These are phyloP conservation scores for Russula sp. DNA, from an alignment of 768 basidiomycete genomes.

Conservation along the genomic window DNA sequence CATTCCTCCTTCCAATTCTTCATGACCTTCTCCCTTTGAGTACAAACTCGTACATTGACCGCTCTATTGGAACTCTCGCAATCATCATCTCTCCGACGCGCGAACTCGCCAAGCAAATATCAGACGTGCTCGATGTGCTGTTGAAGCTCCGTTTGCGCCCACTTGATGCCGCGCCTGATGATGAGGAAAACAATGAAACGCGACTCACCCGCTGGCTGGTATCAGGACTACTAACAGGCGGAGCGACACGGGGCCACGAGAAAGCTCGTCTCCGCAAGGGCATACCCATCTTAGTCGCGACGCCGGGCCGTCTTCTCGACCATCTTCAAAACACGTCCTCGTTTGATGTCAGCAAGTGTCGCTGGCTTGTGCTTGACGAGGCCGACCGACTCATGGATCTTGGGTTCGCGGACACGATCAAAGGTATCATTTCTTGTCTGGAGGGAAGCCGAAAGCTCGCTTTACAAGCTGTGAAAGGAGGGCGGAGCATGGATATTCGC, in stretches of 20 bases:
- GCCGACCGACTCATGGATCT: constrained; percentile 97
- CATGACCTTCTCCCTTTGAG: constrained; percentile 91
- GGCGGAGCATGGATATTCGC: constrained; percentile 68
- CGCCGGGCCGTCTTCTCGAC: constrained; percentile 92
- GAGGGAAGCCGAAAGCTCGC: constrained; percentile 65
- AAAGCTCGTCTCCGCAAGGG: constrained; percentile 95
- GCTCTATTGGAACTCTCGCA: constrained; percentile 91
- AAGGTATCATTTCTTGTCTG: constrained; percentile 80
- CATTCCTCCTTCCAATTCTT: constrained; percentile 91
- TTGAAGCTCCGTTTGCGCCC: constrained; percentile 71
- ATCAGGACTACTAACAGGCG: constrained; percentile 88
- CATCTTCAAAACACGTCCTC: constrained; percentile 94
- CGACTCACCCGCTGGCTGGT: constrained; percentile 88
- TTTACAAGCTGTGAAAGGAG: constrained; percentile 59
- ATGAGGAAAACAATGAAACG: constrained; percentile 41
- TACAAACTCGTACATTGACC: constrained; percentile 87
- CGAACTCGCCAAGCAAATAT: constrained; percentile 95
- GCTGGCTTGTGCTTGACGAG: constrained; percentile 96
- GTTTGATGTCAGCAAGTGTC: constrained; percentile 89
- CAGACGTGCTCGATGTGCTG: constrained; percentile 84
- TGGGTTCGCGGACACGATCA: constrained; percentile 94
- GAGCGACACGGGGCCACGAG: constrained; percentile 92
- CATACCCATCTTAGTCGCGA: constrained; percentile 90
- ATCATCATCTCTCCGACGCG: constrained; percentile 94
- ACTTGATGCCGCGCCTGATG: constrained; percentile 51